A percentile compares a stretch with the other conserved stretches of the same genome.
These are phyloP conservation scores for Quercus variabilis DNA, from an alignment of 306 rosid genomes.

Conservation along the genomic window DNA sequence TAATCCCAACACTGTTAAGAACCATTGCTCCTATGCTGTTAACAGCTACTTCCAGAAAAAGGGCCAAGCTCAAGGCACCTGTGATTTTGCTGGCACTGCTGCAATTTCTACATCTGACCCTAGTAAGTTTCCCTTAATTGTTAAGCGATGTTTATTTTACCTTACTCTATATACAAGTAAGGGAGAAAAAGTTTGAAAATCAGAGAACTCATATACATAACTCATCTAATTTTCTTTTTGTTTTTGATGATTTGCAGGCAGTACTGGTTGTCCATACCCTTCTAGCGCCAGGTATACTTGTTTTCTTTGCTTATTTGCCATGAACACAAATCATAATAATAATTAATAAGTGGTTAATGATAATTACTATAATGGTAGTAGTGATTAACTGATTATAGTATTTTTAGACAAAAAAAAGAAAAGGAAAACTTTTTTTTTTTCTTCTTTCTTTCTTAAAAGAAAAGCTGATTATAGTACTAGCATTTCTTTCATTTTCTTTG, in stretches of 20 bases:
- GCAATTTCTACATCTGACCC: slow-evolving; percentile 50
- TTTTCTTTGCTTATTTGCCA: not conserved
- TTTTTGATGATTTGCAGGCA: slow-evolving; percentile 44
- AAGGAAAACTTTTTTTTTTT: too few relatives aligned
- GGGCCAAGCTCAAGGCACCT: slow-evolving; percentile 60
- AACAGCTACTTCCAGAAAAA: slow-evolving; percentile 80
- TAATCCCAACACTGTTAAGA: slow-evolving; percentile 60
- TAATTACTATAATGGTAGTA: too few relatives aligned
- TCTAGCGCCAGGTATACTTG: slow-evolving; percentile 64
- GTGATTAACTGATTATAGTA: too few relatives aligned
- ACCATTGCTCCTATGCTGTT: slow-evolving; percentile 77
- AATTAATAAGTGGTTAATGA: too few relatives aligned
- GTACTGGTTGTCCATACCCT: slow-evolving; percentile 64
- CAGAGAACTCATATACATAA: not conserved
- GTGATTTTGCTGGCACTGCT: slow-evolving; percentile 80
- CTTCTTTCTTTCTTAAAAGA: too few relatives aligned
- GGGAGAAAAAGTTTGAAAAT: not conserved
- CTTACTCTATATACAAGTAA: not conserved
- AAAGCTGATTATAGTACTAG: too few relatives aligned
- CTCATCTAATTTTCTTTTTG: not conserved
- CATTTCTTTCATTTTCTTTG: not conserved
- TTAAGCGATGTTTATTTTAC: too few relatives aligned
- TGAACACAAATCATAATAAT: not conserved
- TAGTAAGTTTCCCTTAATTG: slow-evolving; percentile 33
- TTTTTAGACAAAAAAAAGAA: too few relatives aligned